These are phyloP conservation scores for Dactylellina drechsleri DNA, from an alignment of 2,329 filamentous ascomycete species.

Conservation along the genomic window DNA sequence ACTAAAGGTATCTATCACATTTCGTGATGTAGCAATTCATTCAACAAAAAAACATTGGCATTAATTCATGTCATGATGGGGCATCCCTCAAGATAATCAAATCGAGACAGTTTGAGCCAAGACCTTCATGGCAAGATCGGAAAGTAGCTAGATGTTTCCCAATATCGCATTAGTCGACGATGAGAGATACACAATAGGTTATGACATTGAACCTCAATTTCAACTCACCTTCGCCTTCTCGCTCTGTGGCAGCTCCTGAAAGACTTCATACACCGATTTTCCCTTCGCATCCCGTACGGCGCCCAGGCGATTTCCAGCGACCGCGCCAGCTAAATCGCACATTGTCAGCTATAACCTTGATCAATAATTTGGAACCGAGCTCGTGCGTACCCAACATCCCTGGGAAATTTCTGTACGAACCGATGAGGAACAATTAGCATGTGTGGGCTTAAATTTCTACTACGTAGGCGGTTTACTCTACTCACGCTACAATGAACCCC, in stretches of 20 bases:
- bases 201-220: background rate
- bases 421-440: background rate
- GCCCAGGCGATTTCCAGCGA: constrained; percentile 91
- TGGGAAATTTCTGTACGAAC: constrained; percentile 74
- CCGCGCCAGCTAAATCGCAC: constrained; percentile 73
- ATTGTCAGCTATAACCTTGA: background rate
- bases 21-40: background rate
- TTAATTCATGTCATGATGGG: too few species aligned
- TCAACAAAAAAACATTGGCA: too few species aligned
- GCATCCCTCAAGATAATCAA: background rate
- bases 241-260: constrained; percentile 81
- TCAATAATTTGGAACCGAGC: background rate
- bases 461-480: background rate
- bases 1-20: background rate
- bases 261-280: constrained; percentile 94
- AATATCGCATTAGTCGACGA: background rate
- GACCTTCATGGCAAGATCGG: constrained; percentile 57
- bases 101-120: constrained; percentile 56
- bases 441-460: background rate
- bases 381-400: constrained; percentile 70
- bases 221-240: constrained; percentile 77
- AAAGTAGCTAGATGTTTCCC: constrained; percentile 54
- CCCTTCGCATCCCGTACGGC: constrained; percentile 88
- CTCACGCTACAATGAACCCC: constrained; percentile 82
- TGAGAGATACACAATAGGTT: background rate